phyloP scores from a whole-genome alignment of 805 yeast species.

The Sugiyamaella smithiae region DNA sequence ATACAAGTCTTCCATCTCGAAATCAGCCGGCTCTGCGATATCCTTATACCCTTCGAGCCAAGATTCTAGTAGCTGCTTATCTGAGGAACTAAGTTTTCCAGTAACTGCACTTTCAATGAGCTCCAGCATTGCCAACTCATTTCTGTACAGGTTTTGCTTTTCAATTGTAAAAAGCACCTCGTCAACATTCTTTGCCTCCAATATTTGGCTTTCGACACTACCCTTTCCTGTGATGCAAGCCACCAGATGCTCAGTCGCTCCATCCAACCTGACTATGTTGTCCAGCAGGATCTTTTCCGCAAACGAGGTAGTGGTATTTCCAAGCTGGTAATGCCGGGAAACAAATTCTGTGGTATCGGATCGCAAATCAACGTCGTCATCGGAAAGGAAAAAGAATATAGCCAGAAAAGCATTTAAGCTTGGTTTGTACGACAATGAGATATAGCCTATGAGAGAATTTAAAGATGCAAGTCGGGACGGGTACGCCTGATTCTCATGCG shows the following conservation, averaged over 20 bases:
- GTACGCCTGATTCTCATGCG: constrained; percentile 46
- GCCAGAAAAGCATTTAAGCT: constrained; percentile 10
- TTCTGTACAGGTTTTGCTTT: constrained; percentile 62
- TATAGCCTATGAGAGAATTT: constrained; percentile 40
- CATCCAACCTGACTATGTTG: not conserved
- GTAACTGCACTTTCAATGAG: not conserved
- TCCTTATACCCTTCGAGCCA: not conserved
- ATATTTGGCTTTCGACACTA: constrained; percentile 23
- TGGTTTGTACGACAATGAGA: constrained; percentile 15
- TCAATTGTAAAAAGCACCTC: constrained; percentile 62
- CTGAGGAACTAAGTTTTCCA: not conserved
- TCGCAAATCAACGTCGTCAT: constrained; percentile 67
- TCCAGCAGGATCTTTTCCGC: constrained; percentile 30
- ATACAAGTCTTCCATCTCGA: not conserved
- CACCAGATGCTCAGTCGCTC: not conserved
- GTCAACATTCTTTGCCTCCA: constrained; percentile 26
- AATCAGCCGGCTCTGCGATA: not conserved
- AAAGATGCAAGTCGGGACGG: constrained; percentile 47
- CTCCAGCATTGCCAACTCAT: constrained; percentile 38
- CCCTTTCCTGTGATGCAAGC: not conserved
- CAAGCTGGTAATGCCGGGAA: constrained; percentile 31
- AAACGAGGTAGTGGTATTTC: constrained; percentile 34
- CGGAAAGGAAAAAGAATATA: constrained; percentile 36
- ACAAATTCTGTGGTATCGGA: constrained; percentile 44
- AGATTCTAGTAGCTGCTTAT: not conserved